Evolutionary conservation across 2,329 filamentous ascomycete genomes (phyloP).

Genomic region (Xylogone sp.): DNA sequence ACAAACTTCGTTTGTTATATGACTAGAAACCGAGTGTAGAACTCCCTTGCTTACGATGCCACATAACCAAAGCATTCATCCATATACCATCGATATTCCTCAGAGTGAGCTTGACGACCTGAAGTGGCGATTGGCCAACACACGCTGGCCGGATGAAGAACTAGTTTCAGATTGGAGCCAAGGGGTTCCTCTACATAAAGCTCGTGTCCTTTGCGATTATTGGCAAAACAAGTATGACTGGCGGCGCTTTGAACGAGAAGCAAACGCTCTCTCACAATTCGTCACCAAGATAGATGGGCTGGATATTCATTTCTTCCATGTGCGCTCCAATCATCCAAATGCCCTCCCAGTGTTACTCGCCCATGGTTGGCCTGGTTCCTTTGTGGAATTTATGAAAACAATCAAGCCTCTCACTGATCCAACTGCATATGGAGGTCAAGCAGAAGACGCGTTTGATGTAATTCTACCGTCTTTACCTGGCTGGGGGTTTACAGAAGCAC

Average conservation of each 20-base stretch:
- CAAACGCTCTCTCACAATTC: conserved; percentile 24
- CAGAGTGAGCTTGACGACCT: conserved; percentile 9
- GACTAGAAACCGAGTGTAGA: too few species aligned
- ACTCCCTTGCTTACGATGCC: too few species aligned
- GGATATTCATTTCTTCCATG: conserved; percentile 53
- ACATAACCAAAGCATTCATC: neutral
- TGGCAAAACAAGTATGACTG: conserved; percentile 21
- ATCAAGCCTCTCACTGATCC: neutral
- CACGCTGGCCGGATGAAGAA: conserved; percentile 6
- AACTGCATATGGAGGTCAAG: too few species aligned
- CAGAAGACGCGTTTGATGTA: neutral
- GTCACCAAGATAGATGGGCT: conserved; percentile 45
- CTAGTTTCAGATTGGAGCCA: neutral
- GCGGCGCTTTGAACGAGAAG: conserved; percentile 14
- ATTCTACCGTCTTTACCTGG: conserved; percentile 1
- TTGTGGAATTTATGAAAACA: neutral
- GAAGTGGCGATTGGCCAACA: conserved; percentile 6
- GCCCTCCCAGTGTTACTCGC: conserved; percentile 1
- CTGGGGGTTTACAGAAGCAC: neutral
- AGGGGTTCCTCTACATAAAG: neutral
- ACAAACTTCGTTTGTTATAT: too few species aligned
- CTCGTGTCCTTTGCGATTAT: conserved; percentile 4
- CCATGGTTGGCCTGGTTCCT: conserved; percentile 3
- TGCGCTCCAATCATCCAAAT: neutral
- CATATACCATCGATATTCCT: conserved; percentile 9